phyloP scores from a whole-genome alignment of 1,139 yeast genomes.

The Lodderomyces orthopsilosis region DNA sequence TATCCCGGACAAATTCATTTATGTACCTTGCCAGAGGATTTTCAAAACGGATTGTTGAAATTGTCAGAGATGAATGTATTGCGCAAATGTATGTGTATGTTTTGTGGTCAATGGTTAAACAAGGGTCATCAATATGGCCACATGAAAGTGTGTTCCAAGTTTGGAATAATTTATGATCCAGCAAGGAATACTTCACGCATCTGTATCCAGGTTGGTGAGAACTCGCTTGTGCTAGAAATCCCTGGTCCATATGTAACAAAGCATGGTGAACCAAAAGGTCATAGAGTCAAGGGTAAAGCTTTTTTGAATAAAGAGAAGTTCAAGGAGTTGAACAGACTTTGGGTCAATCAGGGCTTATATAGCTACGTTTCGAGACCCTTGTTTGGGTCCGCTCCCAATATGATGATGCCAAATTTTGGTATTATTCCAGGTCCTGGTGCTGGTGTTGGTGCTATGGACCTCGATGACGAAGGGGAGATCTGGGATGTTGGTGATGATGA shows the following conservation, averaged over 20 bases:
- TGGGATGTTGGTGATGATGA: constrained; percentile 17
- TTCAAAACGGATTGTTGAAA: constrained; percentile 21
- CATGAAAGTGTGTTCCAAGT: constrained; percentile 25
- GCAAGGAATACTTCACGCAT: constrained; percentile 33
- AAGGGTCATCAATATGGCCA: constrained; percentile 20
- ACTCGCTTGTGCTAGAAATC: constrained; percentile 30
- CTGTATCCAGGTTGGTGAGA: constrained; percentile 29
- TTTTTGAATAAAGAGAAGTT: constrained; percentile 51
- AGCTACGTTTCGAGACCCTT: constrained; percentile 35
- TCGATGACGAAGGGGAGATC: constrained; percentile 16
- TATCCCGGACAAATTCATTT: constrained; percentile 42
- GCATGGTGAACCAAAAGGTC: constrained; percentile 69
- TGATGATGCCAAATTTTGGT: constrained; percentile 7
- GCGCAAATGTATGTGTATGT: constrained; percentile 33
- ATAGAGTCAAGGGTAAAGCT: constrained; percentile 52
- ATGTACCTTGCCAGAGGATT: constrained; percentile 38
- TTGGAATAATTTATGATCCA: constrained; percentile 48
- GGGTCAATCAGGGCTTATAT: constrained; percentile 55
- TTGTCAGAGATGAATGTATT: constrained; percentile 24
- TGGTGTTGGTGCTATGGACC: constrained; percentile 15
- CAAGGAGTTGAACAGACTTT: constrained; percentile 51
- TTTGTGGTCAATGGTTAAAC: constrained; percentile 26
- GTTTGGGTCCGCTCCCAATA: constrained; percentile 22
- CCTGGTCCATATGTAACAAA: constrained; percentile 68
- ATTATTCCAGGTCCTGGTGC: constrained; percentile 10